phyloP scores from a whole-genome alignment of 2,329 filamentous ascomycete species.

The Drechslerella dactyloides region DNA sequence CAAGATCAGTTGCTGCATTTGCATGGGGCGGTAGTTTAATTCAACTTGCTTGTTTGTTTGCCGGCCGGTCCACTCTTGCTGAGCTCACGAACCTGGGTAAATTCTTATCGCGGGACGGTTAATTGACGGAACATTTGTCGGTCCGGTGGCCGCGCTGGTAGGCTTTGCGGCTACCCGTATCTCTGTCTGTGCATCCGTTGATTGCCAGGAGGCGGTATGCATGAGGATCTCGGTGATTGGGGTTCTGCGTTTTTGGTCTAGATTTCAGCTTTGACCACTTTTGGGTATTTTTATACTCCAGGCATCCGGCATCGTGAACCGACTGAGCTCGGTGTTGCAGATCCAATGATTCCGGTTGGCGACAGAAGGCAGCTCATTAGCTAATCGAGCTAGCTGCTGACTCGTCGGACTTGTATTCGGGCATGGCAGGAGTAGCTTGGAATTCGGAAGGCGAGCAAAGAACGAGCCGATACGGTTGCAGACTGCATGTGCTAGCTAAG shows the following conservation, averaged over 20 bases:
- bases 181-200: not conserved
- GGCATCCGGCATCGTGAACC: not conserved
- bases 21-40: too few species aligned
- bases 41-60: too few species aligned
- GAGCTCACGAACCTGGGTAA: not conserved
- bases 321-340: not conserved
- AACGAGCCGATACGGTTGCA: constrained; percentile 32
- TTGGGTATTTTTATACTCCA: not conserved
- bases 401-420: not conserved
- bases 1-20: not conserved
- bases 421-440: not conserved
- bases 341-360: not conserved
- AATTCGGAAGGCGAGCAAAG: constrained; percentile 20
- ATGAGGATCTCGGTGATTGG: not conserved
- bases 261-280: not conserved
- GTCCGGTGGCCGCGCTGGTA: constrained; percentile 1
- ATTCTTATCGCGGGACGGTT: not conserved
- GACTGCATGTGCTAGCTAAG: constrained; percentile 13
- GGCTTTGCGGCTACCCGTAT: too few species aligned
- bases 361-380: not conserved
- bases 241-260: not conserved
- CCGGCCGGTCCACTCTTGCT: not conserved
- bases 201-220: not conserved
- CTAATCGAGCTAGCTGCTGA: not conserved
- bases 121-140: constrained; percentile 26